Conservation (phyloP, 495 filamentous ascomycete genomes). For the Neurospora intermedia region DNA sequence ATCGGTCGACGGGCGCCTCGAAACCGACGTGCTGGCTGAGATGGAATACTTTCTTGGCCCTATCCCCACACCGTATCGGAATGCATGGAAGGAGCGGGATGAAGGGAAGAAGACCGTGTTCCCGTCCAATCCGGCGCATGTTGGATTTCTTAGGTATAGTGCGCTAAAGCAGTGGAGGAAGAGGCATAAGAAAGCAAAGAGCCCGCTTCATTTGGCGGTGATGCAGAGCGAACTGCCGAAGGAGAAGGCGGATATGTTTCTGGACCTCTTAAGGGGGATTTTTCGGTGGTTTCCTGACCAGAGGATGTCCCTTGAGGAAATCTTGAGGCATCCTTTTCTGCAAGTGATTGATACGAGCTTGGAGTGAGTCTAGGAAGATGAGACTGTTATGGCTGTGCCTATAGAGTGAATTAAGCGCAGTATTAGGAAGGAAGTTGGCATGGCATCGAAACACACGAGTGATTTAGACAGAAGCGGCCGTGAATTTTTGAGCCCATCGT, state of each 20-base stretch:
- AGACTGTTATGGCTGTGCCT: not conserved
- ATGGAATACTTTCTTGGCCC: not conserved
- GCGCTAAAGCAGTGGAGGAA: not conserved
- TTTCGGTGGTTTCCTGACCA: not conserved
- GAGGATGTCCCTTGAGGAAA: not conserved
- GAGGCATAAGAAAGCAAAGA: not conserved
- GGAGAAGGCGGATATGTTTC: not conserved
- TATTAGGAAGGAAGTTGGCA: too few species aligned
- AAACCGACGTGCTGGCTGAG: not conserved
- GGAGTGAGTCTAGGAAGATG: not conserved
- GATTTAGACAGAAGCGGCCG: too few species aligned
- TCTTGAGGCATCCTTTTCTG: not conserved
- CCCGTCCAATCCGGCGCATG: not conserved
- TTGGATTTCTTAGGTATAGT: not conserved
- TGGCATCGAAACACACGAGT: too few species aligned
- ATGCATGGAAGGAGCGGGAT: not conserved
- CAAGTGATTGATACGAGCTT: not conserved
- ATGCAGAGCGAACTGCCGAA: not conserved
- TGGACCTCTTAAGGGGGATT: not conserved
- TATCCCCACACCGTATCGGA: not conserved
- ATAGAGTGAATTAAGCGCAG: too few species aligned
- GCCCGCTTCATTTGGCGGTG: not conserved
- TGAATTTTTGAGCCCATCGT: too few species aligned
- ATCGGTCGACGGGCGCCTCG: not conserved
- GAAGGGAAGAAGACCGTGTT: not conserved